Percentiles rank a stretch among this genome's conserved stretches.
Conservation (phyloP, 1,139 yeast genomes). For the Scheffersomyces segobiensis region DNA sequence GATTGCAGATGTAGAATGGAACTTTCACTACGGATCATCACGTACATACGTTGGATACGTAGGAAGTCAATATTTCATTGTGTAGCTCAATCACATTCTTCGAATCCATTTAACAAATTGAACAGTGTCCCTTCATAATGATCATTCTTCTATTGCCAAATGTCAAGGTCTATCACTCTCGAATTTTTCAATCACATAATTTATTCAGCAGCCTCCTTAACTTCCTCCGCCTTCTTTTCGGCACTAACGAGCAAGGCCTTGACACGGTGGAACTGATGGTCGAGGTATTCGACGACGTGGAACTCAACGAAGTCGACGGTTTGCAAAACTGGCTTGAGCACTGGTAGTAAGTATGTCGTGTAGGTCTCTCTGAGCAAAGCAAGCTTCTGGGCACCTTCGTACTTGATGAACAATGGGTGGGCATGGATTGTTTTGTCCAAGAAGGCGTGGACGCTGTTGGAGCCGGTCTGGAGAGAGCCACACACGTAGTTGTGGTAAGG, state of each 20-base stretch:
- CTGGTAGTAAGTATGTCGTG: constrained; percentile 26
- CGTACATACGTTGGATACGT: neutral
- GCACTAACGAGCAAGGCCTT: constrained; percentile 6
- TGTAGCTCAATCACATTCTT: neutral
- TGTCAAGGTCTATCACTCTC: neutral
- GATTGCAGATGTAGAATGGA: neutral
- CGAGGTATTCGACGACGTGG: constrained; percentile 22
- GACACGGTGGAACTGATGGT: constrained; percentile 15
- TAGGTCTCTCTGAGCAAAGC: constrained; percentile 18
- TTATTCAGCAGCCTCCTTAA: neutral
- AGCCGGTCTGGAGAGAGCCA: constrained; percentile 33
- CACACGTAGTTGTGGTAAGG: constrained; percentile 39
- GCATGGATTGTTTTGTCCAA: constrained; percentile 40
- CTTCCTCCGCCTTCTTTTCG: neutral
- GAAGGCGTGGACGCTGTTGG: constrained; percentile 25
- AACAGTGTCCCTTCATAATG: neutral
- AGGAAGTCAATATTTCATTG: neutral
- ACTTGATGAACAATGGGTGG: constrained; percentile 35
- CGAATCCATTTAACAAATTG: neutral
- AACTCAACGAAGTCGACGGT: constrained; percentile 33
- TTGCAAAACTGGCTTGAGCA: constrained; percentile 29
- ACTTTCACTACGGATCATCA: neutral
- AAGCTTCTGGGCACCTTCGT: constrained; percentile 33
- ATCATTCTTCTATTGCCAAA: neutral
- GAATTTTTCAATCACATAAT: neutral